Evolutionary conservation across 2,329 filamentous ascomycete species (phyloP).

Genomic region (Sporothrix phasma): DNA sequence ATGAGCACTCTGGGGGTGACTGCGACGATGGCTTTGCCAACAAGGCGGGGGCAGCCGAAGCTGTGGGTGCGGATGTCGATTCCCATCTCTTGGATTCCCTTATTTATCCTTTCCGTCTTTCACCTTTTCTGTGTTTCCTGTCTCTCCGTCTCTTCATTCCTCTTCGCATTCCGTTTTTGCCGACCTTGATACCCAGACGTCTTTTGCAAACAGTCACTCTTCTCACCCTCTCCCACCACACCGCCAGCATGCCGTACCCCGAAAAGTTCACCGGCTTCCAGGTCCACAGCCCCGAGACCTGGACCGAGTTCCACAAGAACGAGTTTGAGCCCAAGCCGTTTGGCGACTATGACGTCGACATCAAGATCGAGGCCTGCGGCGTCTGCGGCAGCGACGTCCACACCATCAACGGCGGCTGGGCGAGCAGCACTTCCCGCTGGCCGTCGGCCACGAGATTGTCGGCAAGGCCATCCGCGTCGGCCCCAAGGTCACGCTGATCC

Average conservation of each 20-base stretch:
- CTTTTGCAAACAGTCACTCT: neutral
- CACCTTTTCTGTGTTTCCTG: neutral
- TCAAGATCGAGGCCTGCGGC: slow-evolving; percentile 76
- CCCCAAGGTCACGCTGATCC: slow-evolving; percentile 48
- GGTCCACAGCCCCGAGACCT: slow-evolving; percentile 43
- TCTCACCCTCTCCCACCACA: neutral
- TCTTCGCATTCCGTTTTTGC: neutral
- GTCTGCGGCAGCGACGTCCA: slow-evolving; percentile 65
- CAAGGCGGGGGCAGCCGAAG: neutral
- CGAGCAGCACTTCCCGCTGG: slow-evolving; percentile 49
- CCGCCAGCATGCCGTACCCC: slow-evolving; percentile 40
- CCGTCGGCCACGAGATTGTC: slow-evolving; percentile 63
- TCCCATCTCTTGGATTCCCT: neutral
- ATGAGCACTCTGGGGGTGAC: neutral
- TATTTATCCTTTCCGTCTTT: too few species aligned
- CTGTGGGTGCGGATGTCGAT: neutral
- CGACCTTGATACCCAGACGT: neutral
- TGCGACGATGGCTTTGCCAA: neutral
- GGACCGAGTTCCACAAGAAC: slow-evolving; percentile 56
- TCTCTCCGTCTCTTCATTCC: neutral
- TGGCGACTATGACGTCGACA: slow-evolving; percentile 75
- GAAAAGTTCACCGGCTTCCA: slow-evolving; percentile 54
- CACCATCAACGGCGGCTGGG: slow-evolving; percentile 61
- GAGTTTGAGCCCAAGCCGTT: slow-evolving; percentile 78
- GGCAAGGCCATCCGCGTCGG: slow-evolving; percentile 60